Evolutionary conservation across 176 grass and related monocot genomes (phyloP).

Genomic region (Ananas comosus): DNA sequence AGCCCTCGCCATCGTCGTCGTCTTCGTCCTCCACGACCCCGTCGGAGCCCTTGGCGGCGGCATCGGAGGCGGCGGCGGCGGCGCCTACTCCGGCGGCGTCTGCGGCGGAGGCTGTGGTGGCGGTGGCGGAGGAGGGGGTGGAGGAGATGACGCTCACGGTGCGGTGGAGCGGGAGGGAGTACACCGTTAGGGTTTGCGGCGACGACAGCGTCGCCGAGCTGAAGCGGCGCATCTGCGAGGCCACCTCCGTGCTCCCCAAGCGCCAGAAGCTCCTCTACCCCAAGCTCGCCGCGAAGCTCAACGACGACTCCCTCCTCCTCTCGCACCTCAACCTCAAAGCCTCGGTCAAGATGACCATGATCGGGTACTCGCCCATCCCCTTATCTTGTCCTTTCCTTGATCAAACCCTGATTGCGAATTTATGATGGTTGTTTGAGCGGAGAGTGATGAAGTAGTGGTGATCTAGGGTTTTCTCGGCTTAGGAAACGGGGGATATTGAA

Average conservation of each 20-base stretch:
- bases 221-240: slow-evolving; percentile 91
- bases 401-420: not conserved
- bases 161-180: slow-evolving; percentile 73
- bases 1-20: too few species aligned
- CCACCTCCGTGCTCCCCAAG: slow-evolving; percentile 78
- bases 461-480: too few species aligned
- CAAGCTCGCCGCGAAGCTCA: slow-evolving; percentile 58
- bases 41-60: too few species aligned
- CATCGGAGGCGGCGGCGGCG: too few species aligned
- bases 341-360: slow-evolving; percentile 74
- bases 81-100: slow-evolving; percentile 9
- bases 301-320: slow-evolving; percentile 58
- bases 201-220: slow-evolving; percentile 85
- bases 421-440: too few species aligned
- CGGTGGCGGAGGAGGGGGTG: slow-evolving; percentile 23
- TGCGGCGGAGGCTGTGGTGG: slow-evolving; percentile 9
- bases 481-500: too few species aligned
- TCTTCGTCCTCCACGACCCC: too few species aligned
- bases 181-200: slow-evolving; percentile 70
- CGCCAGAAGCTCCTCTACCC: slow-evolving; percentile 88
- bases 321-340: slow-evolving; percentile 71
- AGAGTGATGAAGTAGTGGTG: too few species aligned
- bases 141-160: slow-evolving; percentile 79
- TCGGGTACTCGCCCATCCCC: slow-evolving; percentile 39
- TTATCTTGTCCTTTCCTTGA: not conserved